Percentiles rank a stretch among this genome's conserved stretches.
These are phyloP conservation scores for Annulohypoxylon stygium DNA, from an alignment of 495 filamentous ascomycete species.

Conservation along the genomic window DNA sequence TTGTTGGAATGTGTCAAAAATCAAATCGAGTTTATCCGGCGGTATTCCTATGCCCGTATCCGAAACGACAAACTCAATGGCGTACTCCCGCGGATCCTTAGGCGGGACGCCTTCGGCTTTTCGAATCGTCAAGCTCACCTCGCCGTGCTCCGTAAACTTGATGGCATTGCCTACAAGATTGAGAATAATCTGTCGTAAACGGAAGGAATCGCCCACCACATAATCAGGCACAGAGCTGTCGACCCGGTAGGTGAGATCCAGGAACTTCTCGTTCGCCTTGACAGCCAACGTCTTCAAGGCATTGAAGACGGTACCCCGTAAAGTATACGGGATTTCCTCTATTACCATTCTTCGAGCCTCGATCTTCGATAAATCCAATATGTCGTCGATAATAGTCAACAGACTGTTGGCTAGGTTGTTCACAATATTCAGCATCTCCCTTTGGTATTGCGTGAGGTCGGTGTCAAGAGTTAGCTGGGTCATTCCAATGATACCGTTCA, in stretches of 20 bases:
- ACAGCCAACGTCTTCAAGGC: constrained; percentile 96
- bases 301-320: constrained; percentile 96
- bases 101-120: constrained; percentile 73
- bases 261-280: constrained; percentile 96
- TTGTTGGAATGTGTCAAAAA: constrained; percentile 99
- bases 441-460: constrained; percentile 92
- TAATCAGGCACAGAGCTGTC: constrained; percentile 96
- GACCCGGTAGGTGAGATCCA: constrained; percentile 94
- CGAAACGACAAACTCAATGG: constrained; percentile 95
- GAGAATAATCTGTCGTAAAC: constrained; percentile 92
- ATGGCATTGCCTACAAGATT: constrained; percentile 86
- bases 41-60: constrained; percentile 99
- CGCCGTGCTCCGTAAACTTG: constrained; percentile 98
- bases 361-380: constrained; percentile 99
- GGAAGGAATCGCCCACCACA: constrained; percentile 96
- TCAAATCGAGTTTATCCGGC: constrained; percentile 94
- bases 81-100: constrained; percentile 80
- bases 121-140: constrained; percentile 93
- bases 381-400: constrained; percentile 98
- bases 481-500: constrained; percentile 92
- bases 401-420: constrained; percentile 97
- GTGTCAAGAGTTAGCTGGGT: constrained; percentile 97
- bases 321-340: constrained; percentile 96
- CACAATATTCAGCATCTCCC: constrained; percentile 99
- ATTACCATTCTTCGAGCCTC: constrained; percentile 99